Conservation (phyloP, 202 grass and related monocot species). For the Saccharum hybrid region DNA sequence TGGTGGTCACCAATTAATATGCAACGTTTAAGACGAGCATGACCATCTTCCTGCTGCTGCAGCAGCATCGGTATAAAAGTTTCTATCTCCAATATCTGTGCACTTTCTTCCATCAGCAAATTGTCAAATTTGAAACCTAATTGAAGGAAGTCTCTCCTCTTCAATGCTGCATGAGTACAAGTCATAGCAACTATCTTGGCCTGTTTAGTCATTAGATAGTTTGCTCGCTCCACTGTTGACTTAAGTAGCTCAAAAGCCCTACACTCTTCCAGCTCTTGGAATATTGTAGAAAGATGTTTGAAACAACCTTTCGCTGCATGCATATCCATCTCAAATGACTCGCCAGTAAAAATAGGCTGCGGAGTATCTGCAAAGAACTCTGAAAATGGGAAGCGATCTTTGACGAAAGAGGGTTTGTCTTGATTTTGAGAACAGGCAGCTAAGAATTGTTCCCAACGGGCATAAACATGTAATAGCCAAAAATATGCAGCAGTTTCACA, state of each 20-base stretch:
- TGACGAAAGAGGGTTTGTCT: constrained; percentile 79
- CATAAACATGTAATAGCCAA: constrained; percentile 95
- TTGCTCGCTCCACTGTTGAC: constrained; percentile 89
- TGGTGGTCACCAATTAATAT: constrained; percentile 99
- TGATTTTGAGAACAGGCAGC: constrained; percentile 68
- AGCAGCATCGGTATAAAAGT: constrained; percentile 98
- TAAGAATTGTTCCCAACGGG: constrained; percentile 91
- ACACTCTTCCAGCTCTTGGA: constrained; percentile 98
- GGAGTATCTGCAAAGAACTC: constrained; percentile 77
- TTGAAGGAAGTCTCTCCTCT: constrained; percentile 95
- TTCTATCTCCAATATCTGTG: constrained; percentile 97
- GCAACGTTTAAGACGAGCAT: constrained; percentile 90
- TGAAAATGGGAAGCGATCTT: constrained; percentile 84
- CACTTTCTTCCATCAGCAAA: constrained; percentile 99
- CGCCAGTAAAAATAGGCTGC: constrained; percentile 72
- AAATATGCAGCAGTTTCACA: constrained; percentile 97
- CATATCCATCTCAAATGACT: constrained; percentile 96
- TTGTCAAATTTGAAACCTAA: constrained; percentile 97
- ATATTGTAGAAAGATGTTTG: constrained; percentile 89
- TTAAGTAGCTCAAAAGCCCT: constrained; percentile 98
- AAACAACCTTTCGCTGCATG: constrained; percentile 91
- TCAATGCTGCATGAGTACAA: constrained; percentile 95
- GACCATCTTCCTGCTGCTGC: constrained; percentile 91
- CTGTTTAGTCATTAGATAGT: constrained; percentile 99
- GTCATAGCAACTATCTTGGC: constrained; percentile 99